Evolutionary conservation across 345 rosid genomes (phyloP).

Genomic region (Linum trigynum): DNA sequence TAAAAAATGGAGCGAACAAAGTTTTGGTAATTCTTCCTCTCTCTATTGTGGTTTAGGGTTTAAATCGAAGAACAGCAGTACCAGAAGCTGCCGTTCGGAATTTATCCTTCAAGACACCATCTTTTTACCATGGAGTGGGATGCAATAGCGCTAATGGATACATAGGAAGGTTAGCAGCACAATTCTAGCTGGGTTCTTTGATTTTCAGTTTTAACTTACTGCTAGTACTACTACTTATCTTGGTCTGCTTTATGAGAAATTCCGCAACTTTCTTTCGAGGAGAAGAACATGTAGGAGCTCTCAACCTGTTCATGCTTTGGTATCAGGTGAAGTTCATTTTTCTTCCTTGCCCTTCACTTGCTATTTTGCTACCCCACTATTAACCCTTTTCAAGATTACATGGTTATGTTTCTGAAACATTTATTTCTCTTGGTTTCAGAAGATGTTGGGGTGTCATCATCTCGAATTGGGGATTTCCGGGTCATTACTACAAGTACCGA

Average conservation of each 20-base stretch:
- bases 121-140: conserved; percentile 25
- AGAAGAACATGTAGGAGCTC: conserved; percentile 11
- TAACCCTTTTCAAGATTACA: background rate
- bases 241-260: background rate
- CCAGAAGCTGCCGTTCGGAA: conserved; percentile 12
- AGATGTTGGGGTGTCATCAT: conserved; percentile 33
- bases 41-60: background rate
- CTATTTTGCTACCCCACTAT: background rate
- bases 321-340: conserved; percentile 36
- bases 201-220: background rate
- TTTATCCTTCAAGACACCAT: conserved; percentile 19
- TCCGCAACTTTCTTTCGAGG: conserved; percentile 1
- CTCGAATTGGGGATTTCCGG: conserved; percentile 40
- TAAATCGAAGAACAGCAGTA: background rate
- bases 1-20: too few relatives aligned
- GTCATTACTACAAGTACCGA: conserved; percentile 20
- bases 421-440: conserved; percentile 29
- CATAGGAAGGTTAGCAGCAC: conserved; percentile 16
- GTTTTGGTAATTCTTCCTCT: too few relatives aligned
- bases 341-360: conserved; percentile 12
- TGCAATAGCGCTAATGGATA: conserved; percentile 1
- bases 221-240: background rate
- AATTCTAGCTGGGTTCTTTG: background rate
- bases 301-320: conserved; percentile 27
- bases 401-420: background rate